Base-by-base conservation (phyloP, 441 rosid genomes). In the Macaranga tanarius region DNA sequence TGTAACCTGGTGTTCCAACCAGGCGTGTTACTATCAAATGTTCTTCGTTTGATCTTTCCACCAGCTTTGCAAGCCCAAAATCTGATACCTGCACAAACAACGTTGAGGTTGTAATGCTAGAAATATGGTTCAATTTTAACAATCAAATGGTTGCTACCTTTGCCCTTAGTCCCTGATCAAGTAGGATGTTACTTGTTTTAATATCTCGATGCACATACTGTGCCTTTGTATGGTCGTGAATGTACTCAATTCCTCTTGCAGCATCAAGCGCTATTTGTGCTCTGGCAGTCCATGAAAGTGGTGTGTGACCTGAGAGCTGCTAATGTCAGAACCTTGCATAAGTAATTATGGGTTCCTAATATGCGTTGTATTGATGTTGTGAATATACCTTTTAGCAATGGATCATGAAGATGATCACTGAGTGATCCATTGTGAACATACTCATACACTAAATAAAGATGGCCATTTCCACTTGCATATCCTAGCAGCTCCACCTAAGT, bases 111-210 rank as follows among this genome's bases (percentile, higher is more conserved):
- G 57, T 34, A 34, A 34, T 34, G 38, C 38, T 4, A 34, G 38
- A 34, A 34, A 34, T 7, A 34, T 4, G 38, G 38, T 34, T 34
- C 38, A 3, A 4, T 34, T 34, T 34, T 59, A 3, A 59, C 40
- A 5, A 20, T 11, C 26, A 15, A 9, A 22, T 13, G 38, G 38
- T 55, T 19, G 7, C 25, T 9, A 76, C 86, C 84, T 81, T 83
- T 62, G 85, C 85, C 65, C 80, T 76, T 56, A 83, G 80, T 48
- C 78, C 73, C 59, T 51, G 71, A 74, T 77, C 81, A 23, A 83
- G 86, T 25, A 83, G 83, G 60, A 85, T 85, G 75, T 82, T 85
- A 34, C 80, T 71, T 26, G 86, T 70, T 67, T 82, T 85, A 28
- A 82, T 85, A 58, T 80, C 84, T 11, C 82, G 76, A 62, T 82